Evolutionary conservation across 306 rosid species (phyloP), one percentile per base, ranked within the genome.

Genomic region (Prunus armeniaca): DNA sequence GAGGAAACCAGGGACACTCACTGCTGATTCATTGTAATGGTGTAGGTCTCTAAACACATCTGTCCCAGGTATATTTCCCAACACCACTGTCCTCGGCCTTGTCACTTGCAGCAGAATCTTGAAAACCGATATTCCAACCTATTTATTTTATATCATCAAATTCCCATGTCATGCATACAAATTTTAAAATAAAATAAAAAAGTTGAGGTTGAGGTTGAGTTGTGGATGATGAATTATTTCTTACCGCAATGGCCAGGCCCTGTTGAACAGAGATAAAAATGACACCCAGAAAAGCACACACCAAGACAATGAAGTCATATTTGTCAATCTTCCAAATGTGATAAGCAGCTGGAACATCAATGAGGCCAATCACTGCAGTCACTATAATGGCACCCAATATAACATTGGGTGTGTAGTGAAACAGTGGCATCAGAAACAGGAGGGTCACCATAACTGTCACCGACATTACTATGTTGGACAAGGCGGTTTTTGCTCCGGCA

Each of bases 231-330:
- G 6, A 34, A 6, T 34, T 34, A 34, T 34, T 34, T 34, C 89
- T 82, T 84, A 95, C 99, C 41, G 99, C 99, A 19, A 90, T 52
- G 83, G 96, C 99, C 25, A 95, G 97, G 57, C 99, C 99, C 18
- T 64, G 43, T 70, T 95, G 88, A 66, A 95, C 99, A 54, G 99
- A 95, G 86, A 95, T 46, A 15, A 95, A 88, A 28, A 89, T 72
- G 47, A 92, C 99, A 27, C 97, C 99, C 6, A 92, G 81, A 87
- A 95, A 95, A 11, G 99, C 99, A 24, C 77, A 65, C 20, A 95
- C 66, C 92, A 89, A 84, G 5, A 92, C 91, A 15, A 95, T 34
- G 78, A 95, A 95, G 73, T 95, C 99, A 28, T 82, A 95, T 82
- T 95, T 95, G 78, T 95, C 99, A 6, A 93, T 77, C 90, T 81